These are phyloP conservation scores for Xylaria bambusicola DNA, from an alignment of 495 filamentous ascomycete species.

Conservation along the genomic window DNA sequence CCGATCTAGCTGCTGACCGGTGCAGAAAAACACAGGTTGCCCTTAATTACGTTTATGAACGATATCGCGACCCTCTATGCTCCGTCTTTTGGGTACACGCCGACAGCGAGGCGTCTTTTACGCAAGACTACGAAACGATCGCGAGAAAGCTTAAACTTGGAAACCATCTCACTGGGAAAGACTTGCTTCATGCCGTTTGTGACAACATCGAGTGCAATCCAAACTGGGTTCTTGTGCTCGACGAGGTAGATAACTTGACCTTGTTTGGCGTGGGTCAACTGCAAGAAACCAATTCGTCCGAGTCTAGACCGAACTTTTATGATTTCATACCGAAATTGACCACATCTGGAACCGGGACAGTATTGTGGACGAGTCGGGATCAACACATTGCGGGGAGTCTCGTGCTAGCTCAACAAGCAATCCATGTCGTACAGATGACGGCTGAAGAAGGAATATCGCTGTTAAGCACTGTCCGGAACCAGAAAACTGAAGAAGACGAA, in stretches of 20 bases:
- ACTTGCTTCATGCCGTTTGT: constrained; percentile 11
- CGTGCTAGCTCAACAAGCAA: constrained; percentile 15
- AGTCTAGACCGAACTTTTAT: not conserved
- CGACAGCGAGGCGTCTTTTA: constrained; percentile 29
- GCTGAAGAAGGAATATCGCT: not conserved
- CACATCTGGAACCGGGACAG: constrained; percentile 20
- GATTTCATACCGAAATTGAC: constrained; percentile 18
- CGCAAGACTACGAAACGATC: constrained; percentile 33
- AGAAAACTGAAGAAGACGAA: not conserved
- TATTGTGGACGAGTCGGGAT: constrained; percentile 37
- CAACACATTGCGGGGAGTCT: constrained; percentile 21
- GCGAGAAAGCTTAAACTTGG: constrained; percentile 23
- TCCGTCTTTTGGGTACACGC: constrained; percentile 40
- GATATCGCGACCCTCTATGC: constrained; percentile 24
- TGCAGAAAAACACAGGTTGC: constrained; percentile 31
- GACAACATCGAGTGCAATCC: constrained; percentile 19
- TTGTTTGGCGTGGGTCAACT: constrained; percentile 21
- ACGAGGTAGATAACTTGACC: constrained; percentile 41
- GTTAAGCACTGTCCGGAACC: not conserved
- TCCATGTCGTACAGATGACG: constrained; percentile 23
- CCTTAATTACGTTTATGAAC: constrained; percentile 32
- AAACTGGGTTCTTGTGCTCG: constrained; percentile 40
- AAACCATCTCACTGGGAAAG: constrained; percentile 20
- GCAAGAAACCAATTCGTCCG: constrained; percentile 8
- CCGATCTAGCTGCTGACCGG: not conserved